Evolutionary conservation across 768 basidiomycete species (phyloP).

Genomic region (Trametopsis cervina): DNA sequence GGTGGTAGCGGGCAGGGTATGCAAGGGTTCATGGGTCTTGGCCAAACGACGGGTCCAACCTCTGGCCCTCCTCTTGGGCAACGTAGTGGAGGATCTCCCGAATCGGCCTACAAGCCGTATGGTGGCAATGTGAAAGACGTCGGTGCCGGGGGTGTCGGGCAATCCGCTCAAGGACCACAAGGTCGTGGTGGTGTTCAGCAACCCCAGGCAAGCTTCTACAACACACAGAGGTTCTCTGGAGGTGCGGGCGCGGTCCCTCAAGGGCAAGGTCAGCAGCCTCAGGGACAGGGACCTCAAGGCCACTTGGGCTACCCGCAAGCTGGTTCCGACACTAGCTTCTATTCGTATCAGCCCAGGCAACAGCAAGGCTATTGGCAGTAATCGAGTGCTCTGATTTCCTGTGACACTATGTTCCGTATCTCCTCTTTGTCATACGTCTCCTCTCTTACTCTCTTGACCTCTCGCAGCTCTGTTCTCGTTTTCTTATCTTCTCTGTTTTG

Average conservation of each 20-base stretch:
- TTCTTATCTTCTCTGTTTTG: not conserved
- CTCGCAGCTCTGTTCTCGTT: not conserved
- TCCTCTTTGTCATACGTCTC: not conserved
- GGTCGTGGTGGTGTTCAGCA: conserved; percentile 39
- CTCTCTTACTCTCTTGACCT: not conserved
- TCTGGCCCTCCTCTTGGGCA: conserved; percentile 42
- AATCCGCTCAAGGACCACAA: conserved; percentile 33
- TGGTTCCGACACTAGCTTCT: conserved; percentile 56
- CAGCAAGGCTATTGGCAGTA: conserved; percentile 55
- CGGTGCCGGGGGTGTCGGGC: conserved; percentile 33
- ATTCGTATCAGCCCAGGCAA: conserved; percentile 65
- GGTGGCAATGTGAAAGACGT: conserved; percentile 54
- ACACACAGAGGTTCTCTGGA: conserved; percentile 32
- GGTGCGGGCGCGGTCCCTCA: conserved; percentile 41
- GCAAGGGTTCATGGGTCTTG: conserved; percentile 67
- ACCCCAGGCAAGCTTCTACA: conserved; percentile 40
- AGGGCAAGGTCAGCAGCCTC: conserved; percentile 35
- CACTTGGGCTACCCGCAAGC: conserved; percentile 61
- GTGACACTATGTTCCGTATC: not conserved
- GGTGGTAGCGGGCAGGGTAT: conserved; percentile 49
- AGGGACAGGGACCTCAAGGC: conserved; percentile 39
- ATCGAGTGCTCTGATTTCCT: not conserved
- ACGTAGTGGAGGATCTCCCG: conserved; percentile 54
- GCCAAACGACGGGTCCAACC: conserved; percentile 33
- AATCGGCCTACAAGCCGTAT: conserved; percentile 72